A percentile compares a stretch with the other conserved stretches of the same genome.
Evolutionary conservation across 345 rosid genomes (phyloP).

Genomic region (Moricandia moricandioides): DNA sequence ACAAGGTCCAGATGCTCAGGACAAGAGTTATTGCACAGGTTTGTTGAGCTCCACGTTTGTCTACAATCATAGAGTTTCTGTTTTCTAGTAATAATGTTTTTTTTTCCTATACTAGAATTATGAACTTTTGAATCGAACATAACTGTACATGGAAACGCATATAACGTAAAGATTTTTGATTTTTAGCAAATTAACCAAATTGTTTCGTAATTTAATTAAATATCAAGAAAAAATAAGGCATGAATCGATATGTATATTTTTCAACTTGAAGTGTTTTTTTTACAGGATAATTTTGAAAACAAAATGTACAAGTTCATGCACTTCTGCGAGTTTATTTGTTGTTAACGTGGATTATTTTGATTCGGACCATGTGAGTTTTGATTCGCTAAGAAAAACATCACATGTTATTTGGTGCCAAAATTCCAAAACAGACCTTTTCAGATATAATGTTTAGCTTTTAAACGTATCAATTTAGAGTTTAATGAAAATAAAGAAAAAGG

Average conservation of each 20-base stretch:
- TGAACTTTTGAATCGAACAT: not conserved
- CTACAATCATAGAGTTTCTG: not conserved
- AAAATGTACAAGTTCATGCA: conserved; percentile 4
- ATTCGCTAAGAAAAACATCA: conserved; percentile 22
- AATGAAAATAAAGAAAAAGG: not conserved
- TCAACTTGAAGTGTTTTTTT: not conserved
- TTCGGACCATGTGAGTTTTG: conserved; percentile 31
- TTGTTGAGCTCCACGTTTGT: conserved; percentile 7
- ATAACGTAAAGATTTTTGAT: not conserved
- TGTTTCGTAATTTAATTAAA: no score
- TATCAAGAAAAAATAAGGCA: not conserved
- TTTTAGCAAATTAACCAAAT: no score
- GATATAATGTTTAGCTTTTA: not conserved
- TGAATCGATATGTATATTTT: not conserved
- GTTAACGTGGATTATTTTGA: conserved; percentile 4
- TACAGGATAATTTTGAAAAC: not conserved
- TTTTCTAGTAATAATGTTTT: not conserved
- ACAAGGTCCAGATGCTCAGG: conserved; percentile 38
- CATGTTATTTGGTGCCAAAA: not conserved
- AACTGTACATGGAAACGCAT: not conserved
- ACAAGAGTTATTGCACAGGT: conserved; percentile 52
- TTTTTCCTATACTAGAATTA: not conserved
- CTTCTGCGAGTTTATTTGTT: not conserved
- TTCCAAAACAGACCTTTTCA: conserved; percentile 27
- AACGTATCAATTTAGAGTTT: not conserved